These are phyloP conservation scores for Wallacemonas sp. DNA, from an alignment of 208 protist genomes.

Conservation along the genomic window DNA sequence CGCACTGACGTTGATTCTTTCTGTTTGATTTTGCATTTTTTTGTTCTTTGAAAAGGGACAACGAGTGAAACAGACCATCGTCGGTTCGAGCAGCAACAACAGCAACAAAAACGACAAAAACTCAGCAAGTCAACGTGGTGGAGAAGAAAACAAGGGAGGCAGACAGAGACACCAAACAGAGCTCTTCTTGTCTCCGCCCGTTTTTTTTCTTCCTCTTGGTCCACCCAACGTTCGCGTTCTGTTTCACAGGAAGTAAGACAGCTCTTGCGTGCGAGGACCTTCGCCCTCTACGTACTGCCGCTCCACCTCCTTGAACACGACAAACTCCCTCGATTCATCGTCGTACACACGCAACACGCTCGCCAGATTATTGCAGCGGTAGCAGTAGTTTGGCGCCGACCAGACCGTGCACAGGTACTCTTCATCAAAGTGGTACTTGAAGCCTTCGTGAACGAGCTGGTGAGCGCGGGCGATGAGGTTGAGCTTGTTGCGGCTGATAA, in stretches of 20 bases:
- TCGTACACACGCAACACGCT: constrained; percentile 93
- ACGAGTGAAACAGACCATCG: too few relatives aligned
- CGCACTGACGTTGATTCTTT: not conserved
- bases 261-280: constrained; percentile 39
- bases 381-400: constrained; percentile 98
- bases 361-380: constrained; percentile 96
- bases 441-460: constrained; percentile 91
- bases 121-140: not conserved
- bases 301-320: constrained; percentile 83
- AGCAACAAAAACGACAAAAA: not conserved
- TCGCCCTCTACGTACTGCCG: constrained; percentile 40
- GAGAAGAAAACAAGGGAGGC: too few relatives aligned
- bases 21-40: not conserved
- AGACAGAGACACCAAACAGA: too few relatives aligned
- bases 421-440: constrained; percentile 90
- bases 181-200: too few relatives aligned
- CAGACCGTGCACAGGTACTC: constrained; percentile 95
- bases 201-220: too few relatives aligned
- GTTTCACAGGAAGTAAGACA: constrained; percentile 77
- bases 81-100: too few relatives aligned
- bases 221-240: too few relatives aligned
- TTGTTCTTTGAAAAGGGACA: too few relatives aligned
- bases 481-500: constrained; percentile 83
- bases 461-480: constrained; percentile 88
- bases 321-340: constrained; percentile 83